Percentiles rank a stretch among this genome's conserved stretches.
phyloP scores from a whole-genome alignment of 495 filamentous ascomycete species.

The Trypethelium eluteriae region DNA sequence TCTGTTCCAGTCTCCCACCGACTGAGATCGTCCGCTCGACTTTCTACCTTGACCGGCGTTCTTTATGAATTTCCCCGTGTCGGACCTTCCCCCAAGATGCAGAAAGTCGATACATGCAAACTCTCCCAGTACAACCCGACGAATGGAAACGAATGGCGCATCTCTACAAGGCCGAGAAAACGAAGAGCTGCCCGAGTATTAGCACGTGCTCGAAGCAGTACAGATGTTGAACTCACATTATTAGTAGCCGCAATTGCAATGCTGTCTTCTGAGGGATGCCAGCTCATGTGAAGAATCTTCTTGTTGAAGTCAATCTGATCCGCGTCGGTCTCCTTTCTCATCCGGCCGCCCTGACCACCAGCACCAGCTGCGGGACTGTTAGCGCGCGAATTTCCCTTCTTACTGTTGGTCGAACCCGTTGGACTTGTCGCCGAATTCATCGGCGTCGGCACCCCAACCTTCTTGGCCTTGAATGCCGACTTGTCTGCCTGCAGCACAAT shows the following conservation, averaged over 20 bases:
- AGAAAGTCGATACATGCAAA: conserved; percentile 11
- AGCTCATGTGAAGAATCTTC: conserved; percentile 99
- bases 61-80: not conserved
- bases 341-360: conserved; percentile 73
- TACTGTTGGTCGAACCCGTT: conserved; percentile 60
- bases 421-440: conserved; percentile 75
- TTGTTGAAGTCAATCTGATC: conserved; percentile 99
- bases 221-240: conserved; percentile 62
- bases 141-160: not conserved
- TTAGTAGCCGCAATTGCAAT: conserved; percentile 99
- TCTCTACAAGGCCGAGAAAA: conserved; percentile 88
- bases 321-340: conserved; percentile 98
- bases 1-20: not conserved
- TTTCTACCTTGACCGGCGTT: not conserved
- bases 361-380: conserved; percentile 78
- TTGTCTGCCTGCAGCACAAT: conserved; percentile 97
- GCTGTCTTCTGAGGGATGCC: conserved; percentile 99
- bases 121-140: conserved; percentile 6
- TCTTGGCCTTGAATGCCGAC: conserved; percentile 99
- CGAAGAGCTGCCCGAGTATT: conserved; percentile 64
- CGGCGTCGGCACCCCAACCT: conserved; percentile 93
- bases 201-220: conserved; percentile 26
- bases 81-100: not conserved
- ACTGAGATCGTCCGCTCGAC: not conserved
- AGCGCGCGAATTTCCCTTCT: conserved; percentile 72